phyloP scores from a whole-genome alignment of 163 green algal genomes.

The Scenedesmus sp. region DNA sequence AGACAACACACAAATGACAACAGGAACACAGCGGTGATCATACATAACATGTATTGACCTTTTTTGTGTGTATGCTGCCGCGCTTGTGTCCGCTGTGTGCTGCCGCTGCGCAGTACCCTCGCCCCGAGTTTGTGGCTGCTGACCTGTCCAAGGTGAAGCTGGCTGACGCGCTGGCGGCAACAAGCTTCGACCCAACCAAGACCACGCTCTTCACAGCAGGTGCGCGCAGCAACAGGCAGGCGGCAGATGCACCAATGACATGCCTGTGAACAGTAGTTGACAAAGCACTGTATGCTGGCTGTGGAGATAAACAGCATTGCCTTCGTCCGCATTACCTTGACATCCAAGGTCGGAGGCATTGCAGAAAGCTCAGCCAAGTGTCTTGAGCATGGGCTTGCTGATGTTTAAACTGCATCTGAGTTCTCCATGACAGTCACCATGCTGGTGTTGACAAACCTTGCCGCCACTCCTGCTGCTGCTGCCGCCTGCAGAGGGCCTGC shows the following conservation, averaged over 20 bases:
- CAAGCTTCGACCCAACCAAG: constrained; percentile 45
- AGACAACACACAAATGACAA: no score
- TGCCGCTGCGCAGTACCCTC: constrained; percentile 6
- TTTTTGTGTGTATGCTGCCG: neutral
- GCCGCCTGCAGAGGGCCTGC: constrained; percentile 70
- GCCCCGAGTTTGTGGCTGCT: constrained; percentile 70
- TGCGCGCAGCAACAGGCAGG: constrained; percentile 56
- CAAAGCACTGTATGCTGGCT: neutral
- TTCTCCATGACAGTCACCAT: neutral
- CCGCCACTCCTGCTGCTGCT: neutral
- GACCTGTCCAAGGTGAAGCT: constrained; percentile 71
- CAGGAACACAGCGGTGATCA: neutral
- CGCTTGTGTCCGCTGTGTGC: neutral
- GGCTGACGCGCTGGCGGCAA: constrained; percentile 58
- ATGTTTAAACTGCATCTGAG: neutral
- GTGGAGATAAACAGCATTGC: neutral
- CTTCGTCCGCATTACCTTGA: neutral
- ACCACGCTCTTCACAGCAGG: constrained; percentile 67
- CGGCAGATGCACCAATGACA: constrained; percentile 61
- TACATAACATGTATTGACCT: neutral
- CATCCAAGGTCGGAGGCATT: no score
- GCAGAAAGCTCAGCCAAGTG: no score
- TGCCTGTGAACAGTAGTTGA: constrained; percentile 60
- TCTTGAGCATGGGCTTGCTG: neutral
- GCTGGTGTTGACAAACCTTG: neutral